Base-by-base conservation (phyloP, 805 yeast species). In the Wickerhamomyces chambardii region DNA sequence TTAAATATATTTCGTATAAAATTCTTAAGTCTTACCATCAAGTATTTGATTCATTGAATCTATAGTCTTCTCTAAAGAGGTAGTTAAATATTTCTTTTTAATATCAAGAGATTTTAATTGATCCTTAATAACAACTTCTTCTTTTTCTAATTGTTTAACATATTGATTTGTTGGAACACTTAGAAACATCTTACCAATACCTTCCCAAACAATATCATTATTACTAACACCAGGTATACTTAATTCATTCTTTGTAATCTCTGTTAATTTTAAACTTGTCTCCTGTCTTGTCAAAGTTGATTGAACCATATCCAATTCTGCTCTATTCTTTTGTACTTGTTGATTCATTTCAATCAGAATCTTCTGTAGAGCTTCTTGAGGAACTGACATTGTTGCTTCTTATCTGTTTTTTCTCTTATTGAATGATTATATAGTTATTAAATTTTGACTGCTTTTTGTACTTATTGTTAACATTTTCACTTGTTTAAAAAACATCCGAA, bases 111-210 rank as follows among this genome's bases (percentile, higher is more conserved):
- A 75, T 40, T 67, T 68, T 41, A 75, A 57, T 43, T 77, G 74
- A 15, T 82, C 94, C 36, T 66, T 53, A 39, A 75, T 66, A 14
- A 64, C 71, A 29, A 58, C 55, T 42, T 72, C 73, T 44, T 84
- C 85, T 17, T 57, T 51, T 17, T 62, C 51, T 25, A 85, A 56
- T 34, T 64, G 66, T 11, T 53, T 48, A 31, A 69, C 54, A 56
- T 84, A 83, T 4, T 62, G 57, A 4, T 54, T 47, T 3, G 63
- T 62, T 19, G 65, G 63, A 5, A 66, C 66, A 17, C 51, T 31
- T 9, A 81, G 58, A 53, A 81, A 83, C 22, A 85, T 73, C 56
- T 81, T 82, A 21, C 97, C 97, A 26, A 84, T 73, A 5, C 94
- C 84, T 51, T 84, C 75, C 92, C 95, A 87, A 5, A 87, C 89